Percentiles rank a stretch among this genome's conserved stretches.
Conservation (phyloP, 495 filamentous ascomycete genomes). For the Penicillium robsamsonii region DNA sequence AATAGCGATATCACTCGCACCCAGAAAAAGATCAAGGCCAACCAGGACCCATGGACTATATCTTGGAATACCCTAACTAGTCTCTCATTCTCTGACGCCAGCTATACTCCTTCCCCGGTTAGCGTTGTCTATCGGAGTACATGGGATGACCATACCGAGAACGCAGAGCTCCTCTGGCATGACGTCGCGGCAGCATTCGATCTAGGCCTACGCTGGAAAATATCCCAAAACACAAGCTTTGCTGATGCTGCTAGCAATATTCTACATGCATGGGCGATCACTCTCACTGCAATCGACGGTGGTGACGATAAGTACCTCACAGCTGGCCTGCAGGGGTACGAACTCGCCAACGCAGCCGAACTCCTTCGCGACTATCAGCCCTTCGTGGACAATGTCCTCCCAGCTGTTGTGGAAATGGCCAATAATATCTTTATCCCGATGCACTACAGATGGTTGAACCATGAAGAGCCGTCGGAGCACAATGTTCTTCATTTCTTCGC, state of each 20-base stretch:
- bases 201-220: neutral
- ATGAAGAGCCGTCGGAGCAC: neutral
- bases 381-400: neutral
- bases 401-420: neutral
- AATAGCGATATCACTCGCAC: neutral
- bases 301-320: slow-evolving; percentile 1
- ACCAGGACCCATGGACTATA: neutral
- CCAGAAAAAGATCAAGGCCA: neutral
- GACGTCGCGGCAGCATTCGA: neutral
- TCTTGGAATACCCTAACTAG: neutral
- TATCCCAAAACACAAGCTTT: neutral
- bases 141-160: neutral
- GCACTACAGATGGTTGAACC: neutral
- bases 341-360: slow-evolving; percentile 2
- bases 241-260: neutral
- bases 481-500: slow-evolving; percentile 15
- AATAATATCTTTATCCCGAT: neutral
- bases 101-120: neutral
- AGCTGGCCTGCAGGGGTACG: slow-evolving; percentile 1
- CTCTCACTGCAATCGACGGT: neutral
- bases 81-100: neutral
- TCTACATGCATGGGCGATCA: neutral
- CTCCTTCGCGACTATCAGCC: neutral
- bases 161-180: neutral
- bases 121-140: neutral